Conservation (phyloP, 2,329 filamentous ascomycete species). For the Monilinia fructicola region DNA sequence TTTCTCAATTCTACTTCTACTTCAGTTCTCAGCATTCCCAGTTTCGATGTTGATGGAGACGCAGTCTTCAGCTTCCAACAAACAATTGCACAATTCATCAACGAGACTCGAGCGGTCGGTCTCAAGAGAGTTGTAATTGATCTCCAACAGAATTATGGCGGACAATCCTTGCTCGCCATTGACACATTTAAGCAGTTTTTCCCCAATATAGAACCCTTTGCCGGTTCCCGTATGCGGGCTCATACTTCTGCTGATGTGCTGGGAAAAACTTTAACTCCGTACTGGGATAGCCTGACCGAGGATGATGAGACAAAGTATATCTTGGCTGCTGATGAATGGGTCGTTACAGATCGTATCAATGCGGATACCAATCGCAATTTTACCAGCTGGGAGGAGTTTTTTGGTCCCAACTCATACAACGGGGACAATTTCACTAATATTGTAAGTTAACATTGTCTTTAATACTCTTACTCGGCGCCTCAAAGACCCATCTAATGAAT, state of each 20-base stretch:
- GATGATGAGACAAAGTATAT: conserved; percentile 27
- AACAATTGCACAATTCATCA: conserved; percentile 45
- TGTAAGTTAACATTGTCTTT: conserved; percentile 24
- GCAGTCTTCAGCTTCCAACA: conserved; percentile 39
- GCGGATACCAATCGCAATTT: conserved; percentile 31
- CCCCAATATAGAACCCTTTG: conserved; percentile 36
- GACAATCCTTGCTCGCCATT: conserved; percentile 58
- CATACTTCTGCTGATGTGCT: conserved; percentile 31
- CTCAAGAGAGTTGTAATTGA: conserved; percentile 64
- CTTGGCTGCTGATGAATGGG: conserved; percentile 32
- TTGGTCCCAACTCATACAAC: conserved; percentile 28
- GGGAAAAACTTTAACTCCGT: conserved; percentile 29
- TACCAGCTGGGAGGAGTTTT: conserved; percentile 31
- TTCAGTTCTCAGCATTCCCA: conserved; percentile 45
- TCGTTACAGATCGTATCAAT: conserved; percentile 29
- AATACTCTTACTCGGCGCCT: not conserved
- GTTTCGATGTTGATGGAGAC: conserved; percentile 39
- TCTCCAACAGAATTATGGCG: conserved; percentile 59
- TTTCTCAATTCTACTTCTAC: conserved; percentile 34
- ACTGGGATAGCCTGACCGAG: conserved; percentile 29
- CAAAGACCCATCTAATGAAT: not conserved
- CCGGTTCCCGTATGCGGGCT: conserved; percentile 32
- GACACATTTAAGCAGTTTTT: conserved; percentile 49
- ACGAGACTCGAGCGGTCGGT: conserved; percentile 44
- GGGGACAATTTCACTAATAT: conserved; percentile 32